Conservation (phyloP, 2,329 filamentous ascomycete genomes). For the Neonectria neomacrospora region DNA sequence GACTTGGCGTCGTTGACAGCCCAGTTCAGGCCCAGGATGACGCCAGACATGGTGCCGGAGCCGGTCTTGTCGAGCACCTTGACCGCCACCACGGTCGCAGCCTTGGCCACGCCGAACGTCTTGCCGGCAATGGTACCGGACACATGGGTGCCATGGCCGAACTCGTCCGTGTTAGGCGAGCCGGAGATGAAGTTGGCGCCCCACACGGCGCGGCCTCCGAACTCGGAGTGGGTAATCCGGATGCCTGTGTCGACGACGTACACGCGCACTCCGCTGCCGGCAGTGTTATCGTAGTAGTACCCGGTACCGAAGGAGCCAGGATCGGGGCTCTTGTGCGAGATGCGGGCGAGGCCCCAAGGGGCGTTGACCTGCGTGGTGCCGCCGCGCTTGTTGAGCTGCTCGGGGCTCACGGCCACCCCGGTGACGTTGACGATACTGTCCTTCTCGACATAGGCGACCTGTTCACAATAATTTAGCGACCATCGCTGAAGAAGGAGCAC, state of each 20-base stretch:
- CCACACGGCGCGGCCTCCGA: constrained; percentile 44
- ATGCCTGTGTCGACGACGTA: constrained; percentile 60
- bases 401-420: neutral
- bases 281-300: constrained; percentile 42
- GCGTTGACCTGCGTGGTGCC: constrained; percentile 1
- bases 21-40: constrained; percentile 41
- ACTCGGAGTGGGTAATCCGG: constrained; percentile 48
- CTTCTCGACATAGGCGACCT: constrained; percentile 25
- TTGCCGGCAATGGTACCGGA: constrained; percentile 46
- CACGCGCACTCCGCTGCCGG: constrained; percentile 43
- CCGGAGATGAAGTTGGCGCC: constrained; percentile 42
- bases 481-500: rapidly evolving
- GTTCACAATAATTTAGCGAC: neutral
- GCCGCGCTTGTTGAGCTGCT: neutral
- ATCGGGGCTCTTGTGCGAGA: constrained; percentile 11
- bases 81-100: constrained; percentile 41
- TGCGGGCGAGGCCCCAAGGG: constrained; percentile 26
- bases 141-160: constrained; percentile 48
- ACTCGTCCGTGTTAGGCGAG: constrained; percentile 42
- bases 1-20: constrained; percentile 47
- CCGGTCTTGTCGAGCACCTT: constrained; percentile 43
- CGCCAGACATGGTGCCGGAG: constrained; percentile 4
- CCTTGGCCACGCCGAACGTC: constrained; percentile 48
- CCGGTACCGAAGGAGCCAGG: neutral
- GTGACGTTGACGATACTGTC: constrained; percentile 18